Conservation (phyloP, 2,329 filamentous ascomycete species). For the Dactylella cylindrospora region DNA sequence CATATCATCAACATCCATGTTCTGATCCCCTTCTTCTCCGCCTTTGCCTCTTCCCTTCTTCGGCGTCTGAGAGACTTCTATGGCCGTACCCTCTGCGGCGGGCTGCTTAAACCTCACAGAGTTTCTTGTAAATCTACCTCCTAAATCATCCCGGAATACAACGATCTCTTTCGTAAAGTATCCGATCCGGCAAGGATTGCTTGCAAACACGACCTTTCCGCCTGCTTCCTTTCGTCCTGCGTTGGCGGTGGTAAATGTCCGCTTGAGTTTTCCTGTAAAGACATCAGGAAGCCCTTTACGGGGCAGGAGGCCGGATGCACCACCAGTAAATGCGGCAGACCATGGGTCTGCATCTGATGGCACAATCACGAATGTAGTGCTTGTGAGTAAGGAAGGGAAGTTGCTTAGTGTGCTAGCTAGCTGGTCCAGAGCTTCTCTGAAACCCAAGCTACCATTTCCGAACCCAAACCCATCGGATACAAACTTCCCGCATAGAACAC, state of each 20-base stretch:
- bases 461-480: constrained; percentile 34
- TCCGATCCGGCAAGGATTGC: constrained; percentile 77
- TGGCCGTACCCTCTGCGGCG: constrained; percentile 42
- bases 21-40: constrained; percentile 51
- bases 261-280: constrained; percentile 82
- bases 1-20: constrained; percentile 56
- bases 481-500: constrained; percentile 48
- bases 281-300: constrained; percentile 75
- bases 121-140: constrained; percentile 72
- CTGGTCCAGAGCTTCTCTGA: constrained; percentile 92
- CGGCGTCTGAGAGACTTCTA: constrained; percentile 36
- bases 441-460: constrained; percentile 82
- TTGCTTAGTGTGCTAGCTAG: constrained; percentile 80
- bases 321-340: constrained; percentile 79
- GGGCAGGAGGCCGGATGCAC: constrained; percentile 70
- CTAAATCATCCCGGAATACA: constrained; percentile 83
- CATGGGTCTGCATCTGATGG: constrained; percentile 98
- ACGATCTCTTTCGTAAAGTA: constrained; percentile 88
- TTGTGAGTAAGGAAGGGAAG: constrained; percentile 75
- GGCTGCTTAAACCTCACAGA: constrained; percentile 67
- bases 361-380: constrained; percentile 84
- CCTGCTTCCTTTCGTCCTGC: constrained; percentile 63
- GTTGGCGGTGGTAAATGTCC: constrained; percentile 77
- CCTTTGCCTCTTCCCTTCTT: constrained; percentile 22
- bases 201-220: constrained; percentile 82